Percentiles rank a stretch among this genome's conserved stretches.
Evolutionary conservation across 1,284 basidiomycete species (phyloP).

Genomic region (Moesziomyces parantarcticus): DNA sequence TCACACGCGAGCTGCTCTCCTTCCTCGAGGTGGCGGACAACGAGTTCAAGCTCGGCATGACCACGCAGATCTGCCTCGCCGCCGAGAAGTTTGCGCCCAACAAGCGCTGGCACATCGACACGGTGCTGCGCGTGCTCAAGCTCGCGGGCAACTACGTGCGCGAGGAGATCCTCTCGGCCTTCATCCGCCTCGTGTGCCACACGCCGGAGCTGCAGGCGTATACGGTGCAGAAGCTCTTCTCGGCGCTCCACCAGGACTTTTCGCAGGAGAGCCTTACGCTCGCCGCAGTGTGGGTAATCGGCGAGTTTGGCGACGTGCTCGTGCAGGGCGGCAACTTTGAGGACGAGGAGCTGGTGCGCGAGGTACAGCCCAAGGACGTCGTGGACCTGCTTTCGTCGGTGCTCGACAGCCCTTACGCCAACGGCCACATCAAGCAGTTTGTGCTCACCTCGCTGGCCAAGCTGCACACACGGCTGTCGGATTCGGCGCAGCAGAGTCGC

Average conservation of each 20-base stretch:
- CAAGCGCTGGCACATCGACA: constrained; percentile 99
- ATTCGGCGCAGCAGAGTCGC: constrained; percentile 77
- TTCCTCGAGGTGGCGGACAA: constrained; percentile 99
- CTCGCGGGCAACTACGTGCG: constrained; percentile 98
- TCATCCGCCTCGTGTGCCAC: constrained; percentile 94
- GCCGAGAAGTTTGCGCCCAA: constrained; percentile 97
- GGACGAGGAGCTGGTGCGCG: constrained; percentile 79
- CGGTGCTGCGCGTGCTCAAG: constrained; percentile 90
- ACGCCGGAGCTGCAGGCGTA: constrained; percentile 97
- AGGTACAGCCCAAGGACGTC: constrained; percentile 78
- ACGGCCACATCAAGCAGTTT: constrained; percentile 90
- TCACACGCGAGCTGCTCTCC: constrained; percentile 90
- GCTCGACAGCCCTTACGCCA: constrained; percentile 92
- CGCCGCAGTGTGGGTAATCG: constrained; percentile 93
- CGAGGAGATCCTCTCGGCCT: constrained; percentile 93
- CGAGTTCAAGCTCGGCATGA: constrained; percentile 98
- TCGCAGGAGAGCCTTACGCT: constrained; percentile 96
- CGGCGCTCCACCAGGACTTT: constrained; percentile 87
- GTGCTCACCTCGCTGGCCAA: constrained; percentile 90
- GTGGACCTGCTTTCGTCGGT: constrained; percentile 87
- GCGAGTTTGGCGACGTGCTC: constrained; percentile 93
- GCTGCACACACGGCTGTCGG: constrained; percentile 78
- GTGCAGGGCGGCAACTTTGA: constrained; percentile 77
- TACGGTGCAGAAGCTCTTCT: constrained; percentile 90
- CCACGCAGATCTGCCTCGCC: constrained; percentile 94